Evolutionary conservation across 345 rosid species (phyloP), one percentile per base, ranked within the genome.

Genomic region (Salix caprea): DNA sequence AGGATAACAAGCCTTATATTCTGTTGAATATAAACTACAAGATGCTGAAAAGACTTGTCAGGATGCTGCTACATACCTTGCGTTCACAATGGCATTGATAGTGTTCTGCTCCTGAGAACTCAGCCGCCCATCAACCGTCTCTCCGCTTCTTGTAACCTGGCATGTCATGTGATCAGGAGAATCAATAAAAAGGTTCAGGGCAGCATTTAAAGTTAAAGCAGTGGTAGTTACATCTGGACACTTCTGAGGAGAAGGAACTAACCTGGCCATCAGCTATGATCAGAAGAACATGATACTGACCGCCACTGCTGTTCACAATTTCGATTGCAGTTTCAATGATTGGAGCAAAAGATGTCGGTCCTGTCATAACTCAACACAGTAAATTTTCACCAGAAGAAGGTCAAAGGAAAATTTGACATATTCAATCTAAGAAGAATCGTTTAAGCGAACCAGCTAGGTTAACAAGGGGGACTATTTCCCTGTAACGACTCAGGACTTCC

Each of bases 261-360:
- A 74, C 82, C 78, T 79, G 82, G 6, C 82, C 82, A 74, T 79
- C 82, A 61, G 78, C 78, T 46, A 74, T 74, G 56, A 74, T 79
- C 56, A 79, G 21, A 1, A 79, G 78, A 69, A 79, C 71, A 61
- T 79, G 82, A 61, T 80, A 80, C 44, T 75, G 83, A 0, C 83
- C 83, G n/a, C 76, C 79, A 42, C 83, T 75, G 13, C 16, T 19
- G 46, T 80, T 76, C 36, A 71, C 82, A 70, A 80, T 80, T 23
- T 56, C 68, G 15, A 71, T 71, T 0, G 76, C 76, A 54, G 46
- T 75, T 71, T 80, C 73, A 65, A 80, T 76, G 15, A 80, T 76
- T 13, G 79, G 83, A 6, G 79, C 83, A 75, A 80, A 75, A 15
- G 83, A 80, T 37, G 83, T 80, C 0, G 83, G 79, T 18, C 83